These are phyloP conservation scores for Sporothrix curviconia DNA, from an alignment of 2,329 filamentous ascomycete species.

Conservation along the genomic window DNA sequence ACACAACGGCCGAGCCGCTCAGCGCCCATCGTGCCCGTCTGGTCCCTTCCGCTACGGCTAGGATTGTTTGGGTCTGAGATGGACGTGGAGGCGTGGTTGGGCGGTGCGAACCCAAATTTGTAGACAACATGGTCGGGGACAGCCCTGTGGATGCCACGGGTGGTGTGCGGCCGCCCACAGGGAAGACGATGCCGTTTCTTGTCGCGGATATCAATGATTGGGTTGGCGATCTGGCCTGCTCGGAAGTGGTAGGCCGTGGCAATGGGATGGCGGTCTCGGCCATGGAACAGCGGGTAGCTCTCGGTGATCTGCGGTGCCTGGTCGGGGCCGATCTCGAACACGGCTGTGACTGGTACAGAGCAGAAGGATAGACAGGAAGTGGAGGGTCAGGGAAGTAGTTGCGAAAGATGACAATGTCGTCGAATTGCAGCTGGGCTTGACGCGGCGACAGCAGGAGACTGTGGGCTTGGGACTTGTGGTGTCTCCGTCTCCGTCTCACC, in stretches of 20 bases:
- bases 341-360: neutral
- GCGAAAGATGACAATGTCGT: neutral
- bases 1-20: conserved; percentile 3
- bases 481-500: too few relatives aligned
- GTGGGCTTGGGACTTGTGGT: too few relatives aligned
- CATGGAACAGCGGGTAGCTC: neutral
- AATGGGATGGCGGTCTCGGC: neutral
- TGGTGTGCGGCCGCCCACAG: neutral
- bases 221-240: neutral
- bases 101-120: conserved; percentile 3
- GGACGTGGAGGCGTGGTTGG: neutral
- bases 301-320: neutral
- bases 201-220: neutral
- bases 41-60: neutral
- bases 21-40: neutral
- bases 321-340: neutral
- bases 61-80: neutral
- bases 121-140: conserved; percentile 13
- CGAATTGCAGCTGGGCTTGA: neutral
- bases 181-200: neutral
- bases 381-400: neutral
- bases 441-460: too few relatives aligned
- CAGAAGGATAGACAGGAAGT: neutral
- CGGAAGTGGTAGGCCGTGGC: neutral
- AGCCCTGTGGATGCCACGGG: neutral